Base-by-base conservation (phyloP, 2,329 filamentous ascomycete species). In the Pseudopyricularia javanii region DNA sequence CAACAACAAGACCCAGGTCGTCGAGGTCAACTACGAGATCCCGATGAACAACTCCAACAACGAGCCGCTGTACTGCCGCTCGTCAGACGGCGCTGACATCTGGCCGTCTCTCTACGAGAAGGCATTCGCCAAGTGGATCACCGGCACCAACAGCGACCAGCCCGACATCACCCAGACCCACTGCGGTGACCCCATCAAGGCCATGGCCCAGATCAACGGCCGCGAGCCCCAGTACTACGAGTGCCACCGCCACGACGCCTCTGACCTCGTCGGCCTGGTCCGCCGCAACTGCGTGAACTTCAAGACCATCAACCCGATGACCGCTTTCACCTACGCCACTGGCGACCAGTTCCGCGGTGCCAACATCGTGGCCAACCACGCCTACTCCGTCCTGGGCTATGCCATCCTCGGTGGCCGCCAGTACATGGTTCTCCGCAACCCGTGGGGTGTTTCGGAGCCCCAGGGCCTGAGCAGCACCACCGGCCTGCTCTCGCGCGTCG, bases 91-190 rank as follows among this genome's bases (percentile, higher is more conserved):
- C 14, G 63, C 64, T 54, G 69, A 71, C 57, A 64, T 72, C 55
- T 73, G 70, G 71, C 70, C 71, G 2, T 61, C 66, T 26, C 62
- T 73, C 47, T 73, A 73, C 61, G 71, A 74, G 63, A 74, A 74
- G 66, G 71, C 70, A 14, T 74, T 73, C 54, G 63, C 71, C 58
- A 70, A 70, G 61, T 74, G 71, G 71, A 63, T 71, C 56, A 65
- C 61, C 11, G 56, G 57, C 20, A 48, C 40, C 47, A 58, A 58
- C 47, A 59, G 59, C 0, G 60, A 68, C 56, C 65, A 64, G 54
- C 66, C 70, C 15, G 70, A 73, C 57, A 64, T 72, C 57, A 72
- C 69, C 22, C 63, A 68, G 59, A 64, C 62, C 5, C 62, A 65
- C 61, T 62, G 63, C 54, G 70, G 70, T 56, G 70, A 72, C 59